These are phyloP conservation scores for Arbutus unedo DNA, from an alignment of 148 eudicot species.

Conservation along the genomic window DNA sequence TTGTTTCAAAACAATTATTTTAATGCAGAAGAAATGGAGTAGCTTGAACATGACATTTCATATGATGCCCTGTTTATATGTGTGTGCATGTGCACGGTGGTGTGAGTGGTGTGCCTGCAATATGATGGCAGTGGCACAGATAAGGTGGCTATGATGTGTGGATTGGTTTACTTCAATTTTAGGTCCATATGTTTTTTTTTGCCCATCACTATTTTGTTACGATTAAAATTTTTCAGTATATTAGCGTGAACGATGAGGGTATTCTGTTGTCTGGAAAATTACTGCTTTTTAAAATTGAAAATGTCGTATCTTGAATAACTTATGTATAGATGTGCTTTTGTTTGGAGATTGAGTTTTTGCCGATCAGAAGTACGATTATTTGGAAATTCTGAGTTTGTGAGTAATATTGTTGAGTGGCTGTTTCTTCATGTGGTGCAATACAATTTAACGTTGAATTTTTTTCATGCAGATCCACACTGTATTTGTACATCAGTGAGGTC, in stretches of 20 bases:
- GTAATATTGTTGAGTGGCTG: neutral
- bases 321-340: neutral
- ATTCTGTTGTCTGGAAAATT: neutral
- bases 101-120: neutral
- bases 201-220: neutral
- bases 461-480: slow-evolving; percentile 67
- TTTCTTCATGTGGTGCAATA: neutral
- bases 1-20: neutral
- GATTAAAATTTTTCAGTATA: neutral
- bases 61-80: neutral
- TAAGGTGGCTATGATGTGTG: neutral
- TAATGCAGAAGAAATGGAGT: neutral
- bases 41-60: neutral
- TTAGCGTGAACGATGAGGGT: neutral
- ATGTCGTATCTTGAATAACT: neutral
- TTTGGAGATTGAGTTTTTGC: no score
- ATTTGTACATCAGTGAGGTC: slow-evolving; percentile 76
- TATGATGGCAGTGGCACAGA: neutral
- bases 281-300: neutral
- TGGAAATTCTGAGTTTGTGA: neutral
- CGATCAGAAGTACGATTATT: no score
- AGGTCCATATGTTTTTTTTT: neutral
- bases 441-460: slow-evolving; percentile 15
- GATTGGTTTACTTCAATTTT: neutral
- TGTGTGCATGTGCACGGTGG: neutral